Percentiles rank a stretch among this genome's conserved stretches.
phyloP scores from a whole-genome alignment of 2,329 filamentous ascomycete genomes.

The Bipolaris victoriae region DNA sequence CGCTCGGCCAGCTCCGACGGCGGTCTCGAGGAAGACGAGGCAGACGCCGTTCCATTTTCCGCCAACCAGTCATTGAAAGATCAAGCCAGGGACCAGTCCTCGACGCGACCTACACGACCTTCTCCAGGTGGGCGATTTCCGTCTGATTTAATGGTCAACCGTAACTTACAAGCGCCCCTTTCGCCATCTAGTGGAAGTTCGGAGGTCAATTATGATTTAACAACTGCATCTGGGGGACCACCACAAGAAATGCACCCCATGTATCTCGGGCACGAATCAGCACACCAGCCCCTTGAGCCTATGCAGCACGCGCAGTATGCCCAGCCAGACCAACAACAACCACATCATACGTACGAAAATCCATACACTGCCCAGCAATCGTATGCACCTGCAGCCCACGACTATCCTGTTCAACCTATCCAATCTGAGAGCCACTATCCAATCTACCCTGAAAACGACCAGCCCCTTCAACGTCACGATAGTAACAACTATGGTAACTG shows the following conservation, averaged over 20 bases:
- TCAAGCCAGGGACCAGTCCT: slow-evolving; percentile 43
- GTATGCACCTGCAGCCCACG: slow-evolving; percentile 7
- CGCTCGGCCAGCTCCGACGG: slow-evolving; percentile 58
- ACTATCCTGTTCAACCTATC: slow-evolving; percentile 7
- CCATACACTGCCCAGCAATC: slow-evolving; percentile 25
- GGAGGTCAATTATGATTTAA: slow-evolving; percentile 64
- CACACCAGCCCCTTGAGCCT: slow-evolving; percentile 27
- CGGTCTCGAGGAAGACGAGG: slow-evolving; percentile 60
- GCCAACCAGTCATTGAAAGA: slow-evolving; percentile 58
- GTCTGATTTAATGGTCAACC: slow-evolving; percentile 87
- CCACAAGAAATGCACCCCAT: slow-evolving; percentile 48
- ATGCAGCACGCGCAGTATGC: slow-evolving; percentile 10
- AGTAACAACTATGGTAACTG: slow-evolving; percentile 60
- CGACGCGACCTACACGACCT: slow-evolving; percentile 66
- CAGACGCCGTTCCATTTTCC: slow-evolving; percentile 69
- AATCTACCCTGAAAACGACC: slow-evolving; percentile 5
- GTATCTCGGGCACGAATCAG: slow-evolving; percentile 27
- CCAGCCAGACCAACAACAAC: slow-evolving; percentile 19
- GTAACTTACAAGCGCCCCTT: slow-evolving; percentile 79
- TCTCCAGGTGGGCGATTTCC: slow-evolving; percentile 96
- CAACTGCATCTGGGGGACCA: slow-evolving; percentile 64
- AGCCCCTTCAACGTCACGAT: slow-evolving; percentile 38
- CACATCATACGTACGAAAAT: slow-evolving; percentile 23
- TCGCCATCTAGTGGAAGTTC: slow-evolving; percentile 85
- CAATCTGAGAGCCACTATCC: slow-evolving; percentile 3